Evolutionary conservation across 306 rosid species (phyloP), one percentile per base, ranked within the genome.

Genomic region (Begonia loranthoides): DNA sequence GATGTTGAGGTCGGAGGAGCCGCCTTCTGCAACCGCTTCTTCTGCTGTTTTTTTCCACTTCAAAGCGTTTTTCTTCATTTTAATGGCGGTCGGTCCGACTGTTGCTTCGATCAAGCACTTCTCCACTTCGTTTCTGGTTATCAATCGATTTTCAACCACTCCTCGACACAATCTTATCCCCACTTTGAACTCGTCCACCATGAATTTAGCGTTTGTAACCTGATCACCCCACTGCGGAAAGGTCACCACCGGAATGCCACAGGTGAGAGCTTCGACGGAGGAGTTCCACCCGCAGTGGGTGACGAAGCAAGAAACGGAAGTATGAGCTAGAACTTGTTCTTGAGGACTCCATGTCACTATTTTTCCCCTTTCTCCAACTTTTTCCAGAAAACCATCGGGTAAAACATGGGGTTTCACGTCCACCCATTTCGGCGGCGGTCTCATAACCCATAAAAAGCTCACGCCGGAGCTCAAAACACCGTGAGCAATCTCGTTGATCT

Each of bases 211-310:
- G 19, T 82, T 76, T 0, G 88, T 86, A 1, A 74, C 77, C 52
- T 86, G 95, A 52, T 86, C 95, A 0, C 95, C 95, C 88, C 93
- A 86, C 36, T 81, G 81, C 0, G 95, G 88, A 55, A 86, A 77
- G 0, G 84, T 68, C 34, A 80, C 51, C 15, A 76, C 64, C 0
- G 79, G 79, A 14, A 79, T 51, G 3, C 87, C 87, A 0, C 13
- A 70, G 17, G 69, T 28, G 5, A 79, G n/a, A 0, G 87, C 73
- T 53, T 79, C 82, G 54, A 76, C 63, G 1, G 87, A 55, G 1
- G 82, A 79, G 55, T 79, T 79, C 82, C 87, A 79, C 0, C 82
- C 82, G n/a, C 87, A 79, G 22, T 79, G 87, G n/a, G 77, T 79
- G 9, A 76, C 4, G 6, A 79, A 76, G 44, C 73, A 73, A 14